Base-by-base conservation (phyloP, 2,329 filamentous ascomycete genomes). In the Alternaria longipes region DNA sequence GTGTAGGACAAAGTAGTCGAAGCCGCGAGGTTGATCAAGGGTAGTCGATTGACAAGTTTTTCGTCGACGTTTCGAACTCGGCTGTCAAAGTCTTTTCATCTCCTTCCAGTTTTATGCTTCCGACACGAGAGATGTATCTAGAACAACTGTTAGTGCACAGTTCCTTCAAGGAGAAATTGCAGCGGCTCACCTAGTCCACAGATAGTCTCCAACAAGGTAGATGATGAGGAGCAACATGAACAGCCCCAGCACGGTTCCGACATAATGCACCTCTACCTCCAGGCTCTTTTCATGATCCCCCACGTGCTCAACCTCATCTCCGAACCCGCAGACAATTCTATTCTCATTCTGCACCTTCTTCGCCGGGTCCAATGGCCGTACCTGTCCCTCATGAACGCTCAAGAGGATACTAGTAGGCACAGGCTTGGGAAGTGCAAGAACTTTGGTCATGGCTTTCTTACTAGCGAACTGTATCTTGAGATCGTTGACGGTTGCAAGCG, bases 391-490 rank as follows among this genome's bases (percentile, higher is more conserved):
- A 16, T 61, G 60, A 16, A 68, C 47, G 8, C 49, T 59, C 7
- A 59, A 45, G 6, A 74, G 54, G 1, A 74, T 53, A 14, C 66
- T 67, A 16, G 56, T 68, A 12, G 71, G 69, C 3, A 74, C 41
- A 4, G 69, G 72, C 8, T 56, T 51, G 5, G 65, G 42, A 2
- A 66, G 65, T 1, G 64, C 46, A 6, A 74, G 70, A 11, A 74
- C 63, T 38, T 55, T 66, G 16, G 63, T 44, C 20, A 73, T 65
- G 16, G 72, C 66, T 16, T 18, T 53, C 38, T 68, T 40, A 53
- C 62, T 70, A 7, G 72, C 70, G 54, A 74, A 73, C 14, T 71
- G 63, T 26, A 75, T 64, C 24, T 65, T 63, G 53, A 75, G 59
- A 5, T 69, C 62, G 56, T 69, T 65, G 16, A 64, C 53, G 12